Evolutionary conservation across 2,329 filamentous ascomycete species (phyloP).

Genomic region (Colletotrichum tabaci): DNA sequence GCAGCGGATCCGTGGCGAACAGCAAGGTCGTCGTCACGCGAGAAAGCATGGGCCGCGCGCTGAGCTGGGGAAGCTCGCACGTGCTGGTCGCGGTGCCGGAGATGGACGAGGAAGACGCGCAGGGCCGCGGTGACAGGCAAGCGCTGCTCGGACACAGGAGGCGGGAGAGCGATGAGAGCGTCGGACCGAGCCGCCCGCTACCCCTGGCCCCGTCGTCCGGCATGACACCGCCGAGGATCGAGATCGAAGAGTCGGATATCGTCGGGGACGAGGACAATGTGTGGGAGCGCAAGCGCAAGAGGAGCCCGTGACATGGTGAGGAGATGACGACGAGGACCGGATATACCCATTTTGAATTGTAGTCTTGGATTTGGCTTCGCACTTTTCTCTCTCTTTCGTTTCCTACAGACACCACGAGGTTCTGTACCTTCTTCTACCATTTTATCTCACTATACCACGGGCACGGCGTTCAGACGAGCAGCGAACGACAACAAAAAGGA

Average conservation of each 20-base stretch:
- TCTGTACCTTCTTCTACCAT: slow-evolving; percentile 4
- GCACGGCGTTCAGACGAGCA: slow-evolving; percentile 22
- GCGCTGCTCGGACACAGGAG: slow-evolving; percentile 48
- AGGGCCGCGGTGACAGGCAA: slow-evolving; percentile 47
- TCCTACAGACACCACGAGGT: neutral
- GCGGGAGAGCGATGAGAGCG: slow-evolving; percentile 25
- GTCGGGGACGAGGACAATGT: slow-evolving; percentile 46
- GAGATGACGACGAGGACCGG: slow-evolving; percentile 8
- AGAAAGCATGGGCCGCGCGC: slow-evolving; percentile 48
- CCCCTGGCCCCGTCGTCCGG: neutral
- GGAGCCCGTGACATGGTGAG: slow-evolving; percentile 12
- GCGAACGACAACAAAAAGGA: slow-evolving; percentile 6
- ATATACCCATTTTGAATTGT: slow-evolving; percentile 31
- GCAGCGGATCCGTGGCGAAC: slow-evolving; percentile 43
- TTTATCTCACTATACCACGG: slow-evolving; percentile 26
- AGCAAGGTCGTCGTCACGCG: slow-evolving; percentile 31
- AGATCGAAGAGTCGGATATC: slow-evolving; percentile 46
- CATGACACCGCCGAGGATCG: slow-evolving; percentile 27
- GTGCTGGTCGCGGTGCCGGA: slow-evolving; percentile 57
- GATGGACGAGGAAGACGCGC: slow-evolving; percentile 51
- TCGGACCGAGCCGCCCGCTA: slow-evolving; percentile 9
- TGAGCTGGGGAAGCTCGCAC: slow-evolving; percentile 56
- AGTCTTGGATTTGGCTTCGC: slow-evolving; percentile 1
- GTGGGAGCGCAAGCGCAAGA: slow-evolving; percentile 48
- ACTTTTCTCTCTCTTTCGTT: slow-evolving; percentile 14